Evolutionary conservation across 768 basidiomycete species (phyloP), one percentile per base, ranked within the genome.

Genomic region (Lenzites betulinus): DNA sequence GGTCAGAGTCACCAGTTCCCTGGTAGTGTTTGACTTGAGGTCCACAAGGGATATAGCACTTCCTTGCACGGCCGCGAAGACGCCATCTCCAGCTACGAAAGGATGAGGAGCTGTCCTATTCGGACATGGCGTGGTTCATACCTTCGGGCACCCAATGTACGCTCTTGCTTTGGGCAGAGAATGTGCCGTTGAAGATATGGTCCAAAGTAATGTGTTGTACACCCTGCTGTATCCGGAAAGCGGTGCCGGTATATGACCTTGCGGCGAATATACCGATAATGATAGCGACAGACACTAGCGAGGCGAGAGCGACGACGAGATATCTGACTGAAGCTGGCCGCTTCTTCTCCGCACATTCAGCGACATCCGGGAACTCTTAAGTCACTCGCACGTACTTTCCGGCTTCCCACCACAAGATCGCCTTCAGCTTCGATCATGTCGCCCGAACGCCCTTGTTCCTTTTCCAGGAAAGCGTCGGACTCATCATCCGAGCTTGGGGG

Each of bases 71-170:
- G 84, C 77, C 7, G 91, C 91, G 76, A 88, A 97, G 1, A 97
- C 92, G 0, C 97, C 97, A 71, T 99, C 97, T 0, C 93, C 93
- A 66, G 95, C 97, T 97, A 33, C 23, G 22, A 35, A 39, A 23
- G 8, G 2, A 23, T 23, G 12, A 23, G 15, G 15, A n/a, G n/a
- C n/a, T n/a, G n/a, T n/a, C n/a, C n/a, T n/a, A n/a, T 13, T 36
- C 35, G 30, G 30, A 33, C 30, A 11, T 20, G 36, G 22, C 38
- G 22, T 16, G 44, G 12, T 6, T 25, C 36, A 18, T 63, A 93
- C 95, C 96, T 83, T 97, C 95, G 9, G 89, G 85, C 28, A 98
- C 88, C 97, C 97, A 99, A 44, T 86, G 79, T 35, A 99, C 71
- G 22, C 67, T 66, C 49, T 79, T 78, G 2, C 70, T 66, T 3